Evolutionary conservation across 148 eudicot genomes (phyloP).

Genomic region (Fagopyrum esculentum): DNA sequence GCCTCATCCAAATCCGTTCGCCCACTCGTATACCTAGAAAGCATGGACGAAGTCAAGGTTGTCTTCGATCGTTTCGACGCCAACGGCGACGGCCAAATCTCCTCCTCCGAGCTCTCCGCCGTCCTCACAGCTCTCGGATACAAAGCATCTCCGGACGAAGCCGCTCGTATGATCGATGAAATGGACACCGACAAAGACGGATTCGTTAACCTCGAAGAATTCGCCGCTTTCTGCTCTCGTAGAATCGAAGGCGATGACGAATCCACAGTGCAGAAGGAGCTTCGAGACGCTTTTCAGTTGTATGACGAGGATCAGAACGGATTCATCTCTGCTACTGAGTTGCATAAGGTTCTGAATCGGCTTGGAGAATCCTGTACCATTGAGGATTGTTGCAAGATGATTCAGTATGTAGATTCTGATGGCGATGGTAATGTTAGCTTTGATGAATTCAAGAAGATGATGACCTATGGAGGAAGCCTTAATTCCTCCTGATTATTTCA

Average conservation of each 20-base stretch:
- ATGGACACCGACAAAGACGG: constrained; percentile 73
- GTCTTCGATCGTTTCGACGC: constrained; percentile 16
- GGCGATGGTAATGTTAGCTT: constrained; percentile 71
- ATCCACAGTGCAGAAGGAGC: constrained; percentile 25
- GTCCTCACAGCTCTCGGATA: constrained; percentile 14
- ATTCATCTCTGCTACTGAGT: constrained; percentile 52
- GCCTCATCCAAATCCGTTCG: background rate
- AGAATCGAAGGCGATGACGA: constrained; percentile 24
- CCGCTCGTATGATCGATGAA: constrained; percentile 48
- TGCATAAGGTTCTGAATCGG: constrained; percentile 51
- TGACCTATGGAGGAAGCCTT: constrained; percentile 17
- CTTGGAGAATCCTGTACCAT: constrained; percentile 62
- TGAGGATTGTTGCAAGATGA: constrained; percentile 62
- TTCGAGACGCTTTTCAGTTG: constrained; percentile 59
- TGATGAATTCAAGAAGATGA: constrained; percentile 75
- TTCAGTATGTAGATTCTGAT: constrained; percentile 53
- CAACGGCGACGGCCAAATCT: constrained; percentile 16
- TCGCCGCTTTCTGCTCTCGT: constrained; percentile 32
- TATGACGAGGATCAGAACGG: constrained; percentile 69
- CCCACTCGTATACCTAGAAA: constrained; percentile 1
- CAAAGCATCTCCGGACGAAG: background rate
- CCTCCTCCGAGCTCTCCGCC: constrained; percentile 11
- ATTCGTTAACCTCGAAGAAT: constrained; percentile 40
- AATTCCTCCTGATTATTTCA: background rate
- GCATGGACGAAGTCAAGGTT: constrained; percentile 10